Conservation (phyloP, 345 rosid genomes). For the Salix purpurea region DNA sequence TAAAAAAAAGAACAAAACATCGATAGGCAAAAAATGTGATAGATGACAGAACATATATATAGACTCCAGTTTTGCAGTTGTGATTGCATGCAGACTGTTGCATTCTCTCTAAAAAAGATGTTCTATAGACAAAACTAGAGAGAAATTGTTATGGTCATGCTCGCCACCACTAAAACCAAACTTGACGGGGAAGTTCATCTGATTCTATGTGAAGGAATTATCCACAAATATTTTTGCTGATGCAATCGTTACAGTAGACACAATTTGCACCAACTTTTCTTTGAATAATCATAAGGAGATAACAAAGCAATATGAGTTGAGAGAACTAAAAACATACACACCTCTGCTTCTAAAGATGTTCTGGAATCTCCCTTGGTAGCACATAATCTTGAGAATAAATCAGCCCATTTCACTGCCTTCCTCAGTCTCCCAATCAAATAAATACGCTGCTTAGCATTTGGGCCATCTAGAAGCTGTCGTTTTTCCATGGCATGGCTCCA, state of each 20-base stretch:
- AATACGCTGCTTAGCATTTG: constrained; percentile 76
- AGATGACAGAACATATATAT: not conserved
- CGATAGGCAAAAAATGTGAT: not conserved
- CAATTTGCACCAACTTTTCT: not conserved
- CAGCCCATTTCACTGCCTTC: constrained; percentile 95
- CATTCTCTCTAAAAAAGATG: not conserved
- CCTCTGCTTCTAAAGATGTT: constrained; percentile 96
- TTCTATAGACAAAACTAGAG: not conserved
- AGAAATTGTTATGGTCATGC: not conserved
- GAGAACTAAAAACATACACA: constrained; percentile 24
- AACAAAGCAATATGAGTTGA: not conserved
- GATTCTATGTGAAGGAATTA: not conserved
- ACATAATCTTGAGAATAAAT: constrained; percentile 70
- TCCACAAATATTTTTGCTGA: not conserved
- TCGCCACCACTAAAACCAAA: not conserved
- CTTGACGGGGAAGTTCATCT: not conserved
- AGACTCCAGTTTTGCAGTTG: not conserved
- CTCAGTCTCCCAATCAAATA: constrained; percentile 90
- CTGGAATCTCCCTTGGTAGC: constrained; percentile 79
- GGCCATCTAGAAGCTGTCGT: constrained; percentile 93
- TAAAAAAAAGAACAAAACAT: not conserved
- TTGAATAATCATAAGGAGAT: not conserved
- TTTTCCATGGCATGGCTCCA: constrained; percentile 99
- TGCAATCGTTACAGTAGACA: not conserved
- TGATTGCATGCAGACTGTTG: not conserved